These are phyloP conservation scores for Galerina marginata DNA, from an alignment of 768 basidiomycete species.

Conservation along the genomic window DNA sequence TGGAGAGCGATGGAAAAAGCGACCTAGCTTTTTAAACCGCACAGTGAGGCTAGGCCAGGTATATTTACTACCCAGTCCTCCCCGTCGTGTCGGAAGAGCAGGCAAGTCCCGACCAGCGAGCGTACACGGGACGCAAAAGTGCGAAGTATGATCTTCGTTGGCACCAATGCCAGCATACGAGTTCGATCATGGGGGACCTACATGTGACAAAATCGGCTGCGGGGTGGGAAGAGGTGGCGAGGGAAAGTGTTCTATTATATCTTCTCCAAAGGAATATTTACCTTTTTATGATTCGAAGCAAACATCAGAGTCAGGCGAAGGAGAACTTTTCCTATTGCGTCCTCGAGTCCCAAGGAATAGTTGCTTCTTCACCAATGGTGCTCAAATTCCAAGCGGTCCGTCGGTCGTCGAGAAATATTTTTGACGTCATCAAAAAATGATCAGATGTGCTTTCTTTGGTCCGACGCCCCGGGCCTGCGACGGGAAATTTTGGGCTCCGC, in stretches of 20 bases:
- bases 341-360: no score
- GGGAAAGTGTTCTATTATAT: not conserved
- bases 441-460: no score
- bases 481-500: no score
- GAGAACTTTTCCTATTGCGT: no score
- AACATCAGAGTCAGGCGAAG: not conserved
- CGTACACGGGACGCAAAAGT: not conserved
- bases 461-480: no score
- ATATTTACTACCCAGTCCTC: not conserved
- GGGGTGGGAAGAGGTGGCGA: not conserved
- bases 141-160: conserved; percentile 4
- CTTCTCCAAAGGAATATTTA: not conserved
- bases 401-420: no score
- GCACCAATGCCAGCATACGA: not conserved
- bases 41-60: not conserved
- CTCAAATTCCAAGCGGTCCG: no score
- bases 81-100: no score
- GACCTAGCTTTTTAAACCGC: not conserved
- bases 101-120: no score
- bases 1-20: not conserved
- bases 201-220: conserved; percentile 3
- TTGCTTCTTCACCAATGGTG: no score
- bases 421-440: no score
- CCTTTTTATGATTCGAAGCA: not conserved
- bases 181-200: conserved; percentile 5